Evolutionary conservation across 2,329 filamentous ascomycete species (phyloP).

Genomic region (Alternaria longipes): DNA sequence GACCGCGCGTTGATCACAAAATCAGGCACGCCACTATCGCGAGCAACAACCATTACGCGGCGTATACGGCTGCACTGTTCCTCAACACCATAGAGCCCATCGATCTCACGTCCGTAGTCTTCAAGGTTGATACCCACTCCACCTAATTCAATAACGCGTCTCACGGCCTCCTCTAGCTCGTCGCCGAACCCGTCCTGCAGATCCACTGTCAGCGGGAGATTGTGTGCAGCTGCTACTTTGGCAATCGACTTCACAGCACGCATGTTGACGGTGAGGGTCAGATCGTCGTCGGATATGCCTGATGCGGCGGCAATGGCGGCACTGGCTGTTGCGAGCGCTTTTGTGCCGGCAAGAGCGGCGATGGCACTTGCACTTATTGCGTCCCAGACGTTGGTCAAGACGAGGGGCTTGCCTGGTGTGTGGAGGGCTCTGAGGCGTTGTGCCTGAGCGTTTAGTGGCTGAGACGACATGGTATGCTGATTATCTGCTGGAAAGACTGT

Average conservation of each 20-base stretch:
- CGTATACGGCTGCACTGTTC: slow-evolving; percentile 61
- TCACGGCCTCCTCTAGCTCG: slow-evolving; percentile 58
- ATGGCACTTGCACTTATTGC: slow-evolving; percentile 59
- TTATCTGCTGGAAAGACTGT: not conserved
- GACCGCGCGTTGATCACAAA: not conserved
- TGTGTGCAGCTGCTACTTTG: slow-evolving; percentile 51
- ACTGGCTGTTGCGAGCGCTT: slow-evolving; percentile 53
- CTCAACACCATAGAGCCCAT: slow-evolving; percentile 53
- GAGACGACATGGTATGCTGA: not conserved
- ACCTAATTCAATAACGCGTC: slow-evolving; percentile 59
- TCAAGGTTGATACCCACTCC: slow-evolving; percentile 69
- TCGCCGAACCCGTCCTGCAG: slow-evolving; percentile 68
- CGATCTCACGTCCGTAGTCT: slow-evolving; percentile 54
- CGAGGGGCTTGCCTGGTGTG: slow-evolving; percentile 59
- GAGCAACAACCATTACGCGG: slow-evolving; percentile 55
- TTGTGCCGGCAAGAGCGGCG: slow-evolving; percentile 54
- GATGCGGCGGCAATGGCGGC: slow-evolving; percentile 46
- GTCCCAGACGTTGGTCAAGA: slow-evolving; percentile 68
- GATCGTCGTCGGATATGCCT: slow-evolving; percentile 48
- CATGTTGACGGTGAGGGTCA: slow-evolving; percentile 63
- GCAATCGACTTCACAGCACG: slow-evolving; percentile 58
- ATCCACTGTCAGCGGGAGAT: slow-evolving; percentile 65
- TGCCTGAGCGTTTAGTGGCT: not conserved
- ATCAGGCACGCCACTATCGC: slow-evolving; percentile 44
- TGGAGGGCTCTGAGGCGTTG: slow-evolving; percentile 55